Evolutionary conservation across 768 basidiomycete species (phyloP).

Genomic region (Mrakia gelida): DNA sequence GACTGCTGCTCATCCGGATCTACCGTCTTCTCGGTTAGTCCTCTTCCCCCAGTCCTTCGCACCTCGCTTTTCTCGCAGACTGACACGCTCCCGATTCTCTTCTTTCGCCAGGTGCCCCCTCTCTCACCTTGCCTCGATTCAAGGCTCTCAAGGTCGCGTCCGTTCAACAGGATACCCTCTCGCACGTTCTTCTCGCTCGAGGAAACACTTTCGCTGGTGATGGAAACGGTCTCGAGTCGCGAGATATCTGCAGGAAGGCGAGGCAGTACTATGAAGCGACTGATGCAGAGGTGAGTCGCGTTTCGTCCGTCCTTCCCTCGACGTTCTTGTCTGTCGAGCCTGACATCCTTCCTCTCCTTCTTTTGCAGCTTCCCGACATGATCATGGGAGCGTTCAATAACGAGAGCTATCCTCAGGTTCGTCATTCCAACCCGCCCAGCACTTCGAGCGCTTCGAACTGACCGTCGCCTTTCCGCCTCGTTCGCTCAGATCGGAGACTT

Average conservation of each 20-base stretch:
- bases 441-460: constrained; percentile 11
- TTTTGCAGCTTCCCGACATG: constrained; percentile 66
- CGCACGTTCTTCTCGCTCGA: constrained; percentile 73
- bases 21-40: constrained; percentile 70
- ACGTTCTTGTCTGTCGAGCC: too few relatives aligned
- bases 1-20: constrained; percentile 70
- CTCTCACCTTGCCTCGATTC: constrained; percentile 72
- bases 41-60: constrained; percentile 25
- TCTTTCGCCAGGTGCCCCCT: constrained; percentile 63
- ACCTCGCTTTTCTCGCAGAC: not conserved
- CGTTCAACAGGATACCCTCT: constrained; percentile 82
- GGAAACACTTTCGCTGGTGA: constrained; percentile 57
- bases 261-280: constrained; percentile 5
- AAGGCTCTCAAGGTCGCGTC: constrained; percentile 72
- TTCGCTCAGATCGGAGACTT: constrained; percentile 70
- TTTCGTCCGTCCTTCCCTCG: too few relatives aligned
- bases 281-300: constrained; percentile 11
- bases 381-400: constrained; percentile 68
- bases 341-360: not conserved
- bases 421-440: not conserved
- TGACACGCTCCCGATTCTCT: constrained; percentile 6
- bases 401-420: constrained; percentile 79
- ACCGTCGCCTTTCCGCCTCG: not conserved
- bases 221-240: not conserved
- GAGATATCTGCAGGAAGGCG: not conserved